A percentile compares a stretch with the other conserved stretches of the same genome.
These are phyloP conservation scores for Peterozyma toletana DNA, from an alignment of 805 yeast species.

Conservation along the genomic window DNA sequence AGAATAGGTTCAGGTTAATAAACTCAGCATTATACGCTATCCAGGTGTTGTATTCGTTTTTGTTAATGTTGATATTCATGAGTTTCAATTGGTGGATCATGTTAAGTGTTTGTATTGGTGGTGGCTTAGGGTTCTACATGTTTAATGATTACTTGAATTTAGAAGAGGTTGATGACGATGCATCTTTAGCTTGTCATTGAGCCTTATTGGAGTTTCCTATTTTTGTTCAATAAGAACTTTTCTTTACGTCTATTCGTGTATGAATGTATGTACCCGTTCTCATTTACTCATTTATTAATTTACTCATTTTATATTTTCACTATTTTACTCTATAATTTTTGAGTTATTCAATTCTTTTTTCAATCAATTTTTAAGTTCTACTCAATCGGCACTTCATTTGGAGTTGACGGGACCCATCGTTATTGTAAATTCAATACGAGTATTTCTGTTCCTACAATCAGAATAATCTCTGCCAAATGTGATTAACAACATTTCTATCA, in stretches of 20 bases:
- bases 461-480: slow-evolving; percentile 17
- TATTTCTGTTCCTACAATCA: neutral
- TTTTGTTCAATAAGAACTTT: too few species aligned
- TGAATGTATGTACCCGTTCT: too few species aligned
- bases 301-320: too few species aligned
- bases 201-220: too few species aligned
- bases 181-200: neutral
- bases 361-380: too few species aligned
- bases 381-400: too few species aligned
- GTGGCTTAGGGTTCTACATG: slow-evolving; percentile 29
- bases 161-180: neutral
- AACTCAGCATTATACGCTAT: slow-evolving; percentile 27
- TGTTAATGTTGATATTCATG: slow-evolving; percentile 42
- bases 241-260: too few species aligned
- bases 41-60: slow-evolving; percentile 34
- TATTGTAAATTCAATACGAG: too few species aligned
- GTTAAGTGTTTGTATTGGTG: slow-evolving; percentile 34
- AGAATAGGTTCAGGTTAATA: slow-evolving; percentile 8
- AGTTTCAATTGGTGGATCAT: slow-evolving; percentile 39
- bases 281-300: too few species aligned
- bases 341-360: too few species aligned
- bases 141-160: neutral
- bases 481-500: slow-evolving; percentile 21
- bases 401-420: too few species aligned
- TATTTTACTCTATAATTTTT: too few species aligned